These are phyloP conservation scores for Lasiodiplodia citricola DNA, from an alignment of 2,329 filamentous ascomycete species.

Conservation along the genomic window DNA sequence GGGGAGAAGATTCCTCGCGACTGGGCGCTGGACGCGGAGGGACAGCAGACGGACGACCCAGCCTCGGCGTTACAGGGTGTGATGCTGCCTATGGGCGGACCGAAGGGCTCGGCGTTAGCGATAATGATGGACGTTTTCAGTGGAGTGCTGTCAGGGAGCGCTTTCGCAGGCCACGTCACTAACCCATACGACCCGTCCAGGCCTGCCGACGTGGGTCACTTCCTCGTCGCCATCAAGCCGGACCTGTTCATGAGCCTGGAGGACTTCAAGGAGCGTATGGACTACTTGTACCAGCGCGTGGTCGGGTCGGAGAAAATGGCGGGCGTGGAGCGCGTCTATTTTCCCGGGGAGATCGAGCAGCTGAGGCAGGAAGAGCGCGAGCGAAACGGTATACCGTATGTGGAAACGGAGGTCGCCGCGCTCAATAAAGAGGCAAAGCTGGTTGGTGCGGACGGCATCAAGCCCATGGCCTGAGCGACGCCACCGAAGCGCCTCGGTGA, in stretches of 20 bases:
- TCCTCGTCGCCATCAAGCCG: slow-evolving; percentile 73
- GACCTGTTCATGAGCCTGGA: slow-evolving; percentile 74
- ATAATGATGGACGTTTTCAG: slow-evolving; percentile 94
- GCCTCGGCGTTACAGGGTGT: slow-evolving; percentile 73
- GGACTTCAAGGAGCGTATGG: slow-evolving; percentile 70
- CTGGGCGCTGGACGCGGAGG: slow-evolving; percentile 78
- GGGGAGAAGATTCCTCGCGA: slow-evolving; percentile 72
- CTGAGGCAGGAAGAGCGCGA: slow-evolving; percentile 51
- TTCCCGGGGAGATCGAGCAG: slow-evolving; percentile 63
- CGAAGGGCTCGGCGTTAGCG: slow-evolving; percentile 76
- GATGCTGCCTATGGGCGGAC: slow-evolving; percentile 86
- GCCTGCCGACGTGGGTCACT: slow-evolving; percentile 75
- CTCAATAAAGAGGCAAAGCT: slow-evolving; percentile 57
- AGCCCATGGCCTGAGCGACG: slow-evolving; percentile 23
- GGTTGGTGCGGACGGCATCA: slow-evolving; percentile 43
- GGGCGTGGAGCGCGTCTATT: slow-evolving; percentile 62
- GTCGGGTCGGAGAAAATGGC: slow-evolving; percentile 58
- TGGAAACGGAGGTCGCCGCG: slow-evolving; percentile 54
- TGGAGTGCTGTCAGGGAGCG: slow-evolving; percentile 75
- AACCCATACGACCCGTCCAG: slow-evolving; percentile 75
- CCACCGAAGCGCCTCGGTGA: not conserved
- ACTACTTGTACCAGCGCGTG: slow-evolving; percentile 62
- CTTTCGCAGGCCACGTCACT: slow-evolving; percentile 78
- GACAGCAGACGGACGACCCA: slow-evolving; percentile 73
- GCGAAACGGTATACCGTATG: slow-evolving; percentile 55